Conservation (phyloP, 2,329 filamentous ascomycete genomes). For the Hymenoscyphus scutula region DNA sequence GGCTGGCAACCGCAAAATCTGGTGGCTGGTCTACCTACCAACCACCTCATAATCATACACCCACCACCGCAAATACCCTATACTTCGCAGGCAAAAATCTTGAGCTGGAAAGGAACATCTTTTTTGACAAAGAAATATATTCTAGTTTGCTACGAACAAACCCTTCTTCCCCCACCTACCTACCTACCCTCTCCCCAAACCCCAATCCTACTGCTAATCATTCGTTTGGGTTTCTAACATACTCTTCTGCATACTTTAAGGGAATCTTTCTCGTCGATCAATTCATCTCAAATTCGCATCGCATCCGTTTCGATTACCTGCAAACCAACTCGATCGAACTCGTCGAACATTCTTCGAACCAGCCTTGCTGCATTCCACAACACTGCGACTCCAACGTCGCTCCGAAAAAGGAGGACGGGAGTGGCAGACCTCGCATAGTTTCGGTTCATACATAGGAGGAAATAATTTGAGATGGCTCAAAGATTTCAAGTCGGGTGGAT, state of each 20-base stretch:
- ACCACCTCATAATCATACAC: conserved; percentile 10
- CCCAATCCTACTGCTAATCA: conserved; percentile 3
- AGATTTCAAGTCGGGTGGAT: conserved; percentile 34
- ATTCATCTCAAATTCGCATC: not conserved
- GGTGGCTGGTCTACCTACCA: no score
- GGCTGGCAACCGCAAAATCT: no score
- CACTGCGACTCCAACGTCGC: conserved; percentile 35
- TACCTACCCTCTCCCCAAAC: not conserved
- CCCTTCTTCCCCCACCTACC: no score
- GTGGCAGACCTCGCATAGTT: conserved; percentile 31
- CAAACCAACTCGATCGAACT: not conserved
- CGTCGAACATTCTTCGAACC: conserved; percentile 19
- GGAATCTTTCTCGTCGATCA: not conserved
- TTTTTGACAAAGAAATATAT: conserved; percentile 5
- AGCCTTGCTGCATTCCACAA: conserved; percentile 35
- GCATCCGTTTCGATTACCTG: not conserved
- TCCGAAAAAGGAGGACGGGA: conserved; percentile 36
- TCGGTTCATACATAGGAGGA: conserved; percentile 21
- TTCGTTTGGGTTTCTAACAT: conserved; percentile 7
- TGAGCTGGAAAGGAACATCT: not conserved
- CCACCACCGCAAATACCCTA: not conserved
- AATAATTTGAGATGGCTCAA: conserved; percentile 29
- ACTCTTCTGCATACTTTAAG: not conserved
- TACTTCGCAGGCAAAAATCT: not conserved
- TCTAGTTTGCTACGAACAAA: not conserved